Base-by-base conservation (phyloP, 2,329 filamentous ascomycete genomes). In the Colletotrichum sp. region DNA sequence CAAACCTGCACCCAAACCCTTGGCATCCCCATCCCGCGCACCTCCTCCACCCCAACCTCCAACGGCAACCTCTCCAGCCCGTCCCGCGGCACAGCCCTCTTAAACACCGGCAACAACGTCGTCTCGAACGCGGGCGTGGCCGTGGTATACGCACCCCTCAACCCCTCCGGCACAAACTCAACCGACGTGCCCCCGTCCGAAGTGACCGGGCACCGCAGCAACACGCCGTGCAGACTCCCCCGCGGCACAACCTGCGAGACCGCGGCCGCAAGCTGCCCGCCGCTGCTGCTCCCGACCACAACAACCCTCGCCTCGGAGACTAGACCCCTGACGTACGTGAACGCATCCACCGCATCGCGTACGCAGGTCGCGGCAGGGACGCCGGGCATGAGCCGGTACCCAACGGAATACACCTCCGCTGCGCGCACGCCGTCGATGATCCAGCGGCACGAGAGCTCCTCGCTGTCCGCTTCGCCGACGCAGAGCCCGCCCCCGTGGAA, bases 151-250 rank as follows among this genome's bases (percentile, higher is more conserved):
- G 82, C 78, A 1, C 77, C 64, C 3, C 80, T 81, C 24, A 89
- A 80, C 7, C 71, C 62, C 21, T 80, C 76, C 0, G 87, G 87
- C 6, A 90, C 81, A 63, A 84, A 85, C 7, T 81, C 81, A 0
- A 75, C 69, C 21, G 83, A 83, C 24, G 82, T 84, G 32, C 84
- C 85, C 18, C 85, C 83, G 79, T 90, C 87, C 70, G 83, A 85
- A 4, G 87, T 88, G 28, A 90, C 88, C 3, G 88, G 88, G 24
- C 87, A 87, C 66, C 88, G 83, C n/a, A 90, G 81, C 6, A 89
- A 77, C 6, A 88, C 81, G 16, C 88, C 89, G 28, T 84, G 76
- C 5, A 88, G 73, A 16, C 79, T 80, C 7, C 78, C 77, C 7
- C 32, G 76, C 26, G 79, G 74, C 24, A 75, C 80, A 15, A 77